Evolutionary conservation across 1,284 basidiomycete genomes (phyloP).

Genomic region (Moesziomyces aphidis): DNA sequence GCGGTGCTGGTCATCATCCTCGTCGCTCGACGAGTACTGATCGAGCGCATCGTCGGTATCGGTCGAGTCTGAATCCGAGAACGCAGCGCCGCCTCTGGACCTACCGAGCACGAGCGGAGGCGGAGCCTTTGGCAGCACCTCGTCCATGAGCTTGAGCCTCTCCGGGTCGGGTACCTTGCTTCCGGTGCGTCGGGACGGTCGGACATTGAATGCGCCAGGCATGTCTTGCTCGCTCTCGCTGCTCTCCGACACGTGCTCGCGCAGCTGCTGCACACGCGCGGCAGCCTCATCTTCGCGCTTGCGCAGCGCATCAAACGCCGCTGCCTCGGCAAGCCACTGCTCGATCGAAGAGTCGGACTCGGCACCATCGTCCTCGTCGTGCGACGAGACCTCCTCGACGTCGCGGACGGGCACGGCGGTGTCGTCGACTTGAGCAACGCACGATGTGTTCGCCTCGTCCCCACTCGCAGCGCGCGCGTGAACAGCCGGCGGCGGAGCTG

Average conservation of each 20-base stretch:
- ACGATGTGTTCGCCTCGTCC: constrained; percentile 7
- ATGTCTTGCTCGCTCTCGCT: constrained; percentile 25
- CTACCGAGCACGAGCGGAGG: constrained; percentile 49
- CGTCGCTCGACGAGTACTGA: constrained; percentile 41
- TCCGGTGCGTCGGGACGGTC: neutral
- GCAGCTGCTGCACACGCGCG: constrained; percentile 23
- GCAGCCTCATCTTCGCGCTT: constrained; percentile 45
- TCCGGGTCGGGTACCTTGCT: constrained; percentile 30
- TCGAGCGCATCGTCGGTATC: constrained; percentile 39
- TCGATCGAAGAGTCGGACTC: constrained; percentile 50
- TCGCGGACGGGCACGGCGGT: no score
- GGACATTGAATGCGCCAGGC: constrained; percentile 24
- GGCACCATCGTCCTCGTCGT: constrained; percentile 30
- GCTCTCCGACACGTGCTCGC: constrained; percentile 21
- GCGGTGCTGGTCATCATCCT: constrained; percentile 36
- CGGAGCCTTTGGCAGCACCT: constrained; percentile 41
- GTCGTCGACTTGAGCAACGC: no score
- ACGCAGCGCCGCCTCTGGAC: constrained; percentile 51
- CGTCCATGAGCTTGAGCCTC: constrained; percentile 34
- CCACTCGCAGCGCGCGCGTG: constrained; percentile 12
- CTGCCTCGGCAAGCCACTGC: constrained; percentile 46
- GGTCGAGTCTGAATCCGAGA: constrained; percentile 47
- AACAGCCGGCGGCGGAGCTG: constrained; percentile 27
- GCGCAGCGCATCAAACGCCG: constrained; percentile 48
- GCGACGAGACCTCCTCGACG: neutral